Evolutionary conservation across 352 stramenopile genomes (phyloP), one percentile per base, ranked within the genome.

Genomic region (Pythium utonaiense): DNA sequence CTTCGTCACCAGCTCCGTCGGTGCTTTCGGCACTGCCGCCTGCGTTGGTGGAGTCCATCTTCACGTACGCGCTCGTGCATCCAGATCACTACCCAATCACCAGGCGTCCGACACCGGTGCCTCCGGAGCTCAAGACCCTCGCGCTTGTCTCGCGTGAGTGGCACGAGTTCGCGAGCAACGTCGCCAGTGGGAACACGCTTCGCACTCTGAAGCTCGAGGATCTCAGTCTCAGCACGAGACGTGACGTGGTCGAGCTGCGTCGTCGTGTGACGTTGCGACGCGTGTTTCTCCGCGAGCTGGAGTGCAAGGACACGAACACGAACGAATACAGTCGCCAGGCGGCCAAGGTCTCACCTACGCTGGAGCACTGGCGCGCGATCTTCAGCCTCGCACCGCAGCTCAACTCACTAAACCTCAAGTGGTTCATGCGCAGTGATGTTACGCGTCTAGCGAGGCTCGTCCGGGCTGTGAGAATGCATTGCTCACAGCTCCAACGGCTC

Each of bases 21-120:
- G 38, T 36, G 28, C 38, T 64, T 6, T 24, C 49, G 40, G 7
- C 9, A 13, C 49, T 64, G 38, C 57, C 57, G n/a, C 28, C 47
- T 24, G 28, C 49, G 40, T 36, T 64, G 27, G 49, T 64, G 34
- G 38, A 47, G 7, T 64, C 49, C 19, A 58, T 64, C 49, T 64
- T 64, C 49, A 53, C 38, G 57, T 64, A 34, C 17, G 6, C 38
- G 14, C 38, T 64, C 28, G 45, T 50, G 1, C 30, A 36, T 17
- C 12, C 42, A 6, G 47, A 47, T 10, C 42, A 55, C 12, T 30
- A 30, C 33, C 30, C 30, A 0, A 16, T 54, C 21, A 33, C 22
- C 10, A 17, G 17, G 9, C 13, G 34, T 27, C 17, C 2, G 17
- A 9, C 22, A 9, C 3, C 36, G 3, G 28, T 57, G 0, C 38